A percentile compares a stretch with the other conserved stretches of the same genome.
Evolutionary conservation across 2,329 filamentous ascomycete genomes (phyloP).

Genomic region (Chaetomium sp.): DNA sequence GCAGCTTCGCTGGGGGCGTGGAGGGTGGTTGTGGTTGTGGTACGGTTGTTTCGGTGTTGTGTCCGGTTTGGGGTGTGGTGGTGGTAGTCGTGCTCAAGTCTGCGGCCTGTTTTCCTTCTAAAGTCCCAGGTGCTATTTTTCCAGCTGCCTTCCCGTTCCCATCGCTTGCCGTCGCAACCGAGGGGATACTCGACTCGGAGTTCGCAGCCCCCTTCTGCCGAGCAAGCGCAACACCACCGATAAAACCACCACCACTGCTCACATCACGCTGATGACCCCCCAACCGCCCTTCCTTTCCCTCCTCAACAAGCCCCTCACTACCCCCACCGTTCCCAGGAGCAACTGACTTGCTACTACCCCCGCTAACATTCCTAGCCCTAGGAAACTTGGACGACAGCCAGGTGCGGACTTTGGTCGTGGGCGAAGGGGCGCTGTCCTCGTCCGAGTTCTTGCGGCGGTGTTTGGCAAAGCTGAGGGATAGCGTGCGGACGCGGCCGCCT

Average conservation of each 20-base stretch:
- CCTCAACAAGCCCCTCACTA: too few relatives aligned
- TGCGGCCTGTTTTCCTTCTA: conserved; percentile 14
- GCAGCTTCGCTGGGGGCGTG: neutral
- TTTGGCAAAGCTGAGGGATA: conserved; percentile 20
- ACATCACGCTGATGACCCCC: too few relatives aligned
- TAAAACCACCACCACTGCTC: conserved; percentile 26
- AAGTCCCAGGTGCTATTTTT: neutral
- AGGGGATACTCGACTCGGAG: conserved; percentile 25
- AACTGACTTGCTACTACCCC: too few relatives aligned
- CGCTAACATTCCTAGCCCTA: conserved; percentile 17
- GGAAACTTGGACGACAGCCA: conserved; percentile 40
- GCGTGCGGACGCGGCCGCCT: conserved; percentile 7
- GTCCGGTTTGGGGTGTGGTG: neutral
- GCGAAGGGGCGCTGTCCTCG: conserved; percentile 16
- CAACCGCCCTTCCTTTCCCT: too few relatives aligned
- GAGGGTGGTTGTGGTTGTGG: neutral
- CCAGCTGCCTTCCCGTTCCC: neutral
- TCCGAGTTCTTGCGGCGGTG: conserved; percentile 12
- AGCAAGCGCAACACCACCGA: conserved; percentile 37
- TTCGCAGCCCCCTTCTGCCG: neutral
- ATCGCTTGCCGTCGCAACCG: conserved; percentile 29
- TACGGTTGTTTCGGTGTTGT: too few relatives aligned
- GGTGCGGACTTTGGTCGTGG: conserved; percentile 31
- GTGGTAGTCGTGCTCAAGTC: conserved; percentile 4
- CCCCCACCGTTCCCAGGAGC: too few relatives aligned